Evolutionary conservation across 306 rosid species (phyloP), one percentile per base, ranked within the genome.

Genomic region (Pueraria montana): DNA sequence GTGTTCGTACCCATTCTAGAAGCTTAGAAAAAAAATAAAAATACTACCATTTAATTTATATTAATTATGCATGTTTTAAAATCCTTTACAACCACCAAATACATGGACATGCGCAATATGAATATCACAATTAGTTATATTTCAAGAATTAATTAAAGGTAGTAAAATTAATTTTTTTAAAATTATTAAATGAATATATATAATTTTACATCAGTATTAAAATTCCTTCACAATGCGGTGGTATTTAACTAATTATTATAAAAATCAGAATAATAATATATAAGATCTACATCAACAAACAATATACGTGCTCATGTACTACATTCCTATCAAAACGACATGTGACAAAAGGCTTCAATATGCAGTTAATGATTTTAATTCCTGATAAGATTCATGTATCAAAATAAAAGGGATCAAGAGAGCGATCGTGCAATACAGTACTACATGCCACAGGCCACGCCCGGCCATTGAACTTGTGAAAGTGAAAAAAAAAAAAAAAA

Each of bases 351-450:
- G 46, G 0, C 49, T 30, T 50, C 30, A 11, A n/a, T 1, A n/a
- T 50, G 23, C 27, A 50, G 64, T 50, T 50, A 50, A 73, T n/a
- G 64, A 11, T 72, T 72, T 24, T 23, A 13, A 72, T 27, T 72
- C 12, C 16, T 49, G 61, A 49, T 2, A 49, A 3, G 78, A 52
- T 73, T 30, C 65, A 73, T 30, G 64, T 73, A 73, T 73, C 53
- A 6, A 72, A 26, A 32, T 52, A 52, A 73, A 52, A 52, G 32
- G 48, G 46, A 30, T 8, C 12, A 0, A 14, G 30, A 73, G 48
- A 30, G 18, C 0, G 14, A 72, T 32, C 43, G 42, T 73, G 26
- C 49, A 7, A n/a, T 20, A 30, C 32, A 30, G 63, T 72, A 72
- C 26, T 11, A 68, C 32, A 46, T 12, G 59, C 1, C 23, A 71